A percentile compares a stretch with the other conserved stretches of the same genome.
These are phyloP conservation scores for Sphagnum magellanicum DNA, from an alignment of 228 moss, liverwort and hornwort genomes.

Conservation along the genomic window DNA sequence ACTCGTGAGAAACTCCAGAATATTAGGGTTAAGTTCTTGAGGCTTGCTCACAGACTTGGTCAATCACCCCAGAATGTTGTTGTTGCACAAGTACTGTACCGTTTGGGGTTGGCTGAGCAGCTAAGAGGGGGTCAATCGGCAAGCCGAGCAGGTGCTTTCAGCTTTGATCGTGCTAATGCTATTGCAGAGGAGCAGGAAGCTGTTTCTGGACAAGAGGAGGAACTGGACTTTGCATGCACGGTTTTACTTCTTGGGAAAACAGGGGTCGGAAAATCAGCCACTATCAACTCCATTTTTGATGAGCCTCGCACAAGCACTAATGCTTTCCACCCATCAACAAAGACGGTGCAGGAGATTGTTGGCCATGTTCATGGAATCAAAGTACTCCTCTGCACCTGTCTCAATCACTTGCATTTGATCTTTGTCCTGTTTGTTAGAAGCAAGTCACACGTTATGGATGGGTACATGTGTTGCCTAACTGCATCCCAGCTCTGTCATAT, in stretches of 20 bases:
- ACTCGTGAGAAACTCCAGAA: slow-evolving; percentile 90
- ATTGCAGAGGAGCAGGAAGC: slow-evolving; percentile 86
- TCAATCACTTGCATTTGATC: too few species aligned
- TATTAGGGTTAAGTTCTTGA: slow-evolving; percentile 88
- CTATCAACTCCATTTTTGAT: slow-evolving; percentile 96
- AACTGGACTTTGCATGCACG: slow-evolving; percentile 83
- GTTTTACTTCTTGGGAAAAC: slow-evolving; percentile 93
- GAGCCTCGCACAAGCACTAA: slow-evolving; percentile 72
- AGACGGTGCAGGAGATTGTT: slow-evolving; percentile 75
- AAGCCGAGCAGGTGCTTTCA: slow-evolving; percentile 56
- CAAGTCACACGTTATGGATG: too few species aligned
- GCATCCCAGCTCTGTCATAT: too few species aligned
- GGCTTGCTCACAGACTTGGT: slow-evolving; percentile 78
- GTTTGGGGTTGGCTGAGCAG: slow-evolving; percentile 87
- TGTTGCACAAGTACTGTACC: slow-evolving; percentile 93
- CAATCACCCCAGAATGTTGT: slow-evolving; percentile 91
- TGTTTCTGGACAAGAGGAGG: slow-evolving; percentile 54
- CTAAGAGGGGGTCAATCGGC: slow-evolving; percentile 68
- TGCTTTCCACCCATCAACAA: slow-evolving; percentile 77
- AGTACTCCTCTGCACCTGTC: slow-evolving; percentile 13
- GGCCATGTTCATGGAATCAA: slow-evolving; percentile 90
- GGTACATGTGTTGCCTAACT: too few species aligned
- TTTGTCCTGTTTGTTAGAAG: too few species aligned
- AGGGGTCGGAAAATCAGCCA: slow-evolving; percentile 94
- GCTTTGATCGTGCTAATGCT: slow-evolving; percentile 84